Evolutionary conservation across 805 yeast genomes (phyloP).

Genomic region (Candida loeiensis): DNA sequence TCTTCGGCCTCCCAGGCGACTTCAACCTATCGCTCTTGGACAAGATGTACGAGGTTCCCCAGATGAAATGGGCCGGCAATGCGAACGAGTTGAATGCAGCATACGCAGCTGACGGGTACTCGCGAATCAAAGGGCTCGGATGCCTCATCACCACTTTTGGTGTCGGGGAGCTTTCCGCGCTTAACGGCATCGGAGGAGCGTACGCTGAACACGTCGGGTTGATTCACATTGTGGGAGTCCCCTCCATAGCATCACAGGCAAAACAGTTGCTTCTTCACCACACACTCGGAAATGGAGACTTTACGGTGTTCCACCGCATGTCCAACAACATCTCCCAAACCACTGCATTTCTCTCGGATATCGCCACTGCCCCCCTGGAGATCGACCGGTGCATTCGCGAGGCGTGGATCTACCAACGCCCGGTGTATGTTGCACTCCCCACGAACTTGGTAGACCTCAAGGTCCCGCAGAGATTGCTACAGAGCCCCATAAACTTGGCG

Average conservation of each 20-base stretch:
- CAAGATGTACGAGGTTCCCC: slow-evolving; percentile 69
- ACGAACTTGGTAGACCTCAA: slow-evolving; percentile 15
- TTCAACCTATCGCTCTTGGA: slow-evolving; percentile 71
- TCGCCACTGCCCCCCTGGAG: slow-evolving; percentile 11
- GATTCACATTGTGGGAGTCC: slow-evolving; percentile 16
- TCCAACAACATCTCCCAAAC: slow-evolving; percentile 12
- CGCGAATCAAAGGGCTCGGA: slow-evolving; percentile 54
- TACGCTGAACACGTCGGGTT: slow-evolving; percentile 18
- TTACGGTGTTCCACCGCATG: slow-evolving; percentile 14
- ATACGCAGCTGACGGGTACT: slow-evolving; percentile 85
- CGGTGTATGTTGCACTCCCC: slow-evolving; percentile 16
- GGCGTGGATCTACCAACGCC: slow-evolving; percentile 17
- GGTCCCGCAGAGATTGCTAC: slow-evolving; percentile 11
- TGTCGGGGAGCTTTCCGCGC: slow-evolving; percentile 16
- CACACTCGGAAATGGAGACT: slow-evolving; percentile 18
- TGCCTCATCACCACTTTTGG: slow-evolving; percentile 17
- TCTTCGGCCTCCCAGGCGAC: slow-evolving; percentile 82
- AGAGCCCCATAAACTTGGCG: slow-evolving; percentile 13
- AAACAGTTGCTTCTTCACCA: slow-evolving; percentile 17
- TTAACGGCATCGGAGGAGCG: slow-evolving; percentile 17
- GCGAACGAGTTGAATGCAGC: slow-evolving; percentile 89
- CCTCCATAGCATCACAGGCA: slow-evolving; percentile 13
- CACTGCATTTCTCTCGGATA: slow-evolving; percentile 12
- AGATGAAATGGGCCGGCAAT: slow-evolving; percentile 85
- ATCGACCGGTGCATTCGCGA: slow-evolving; percentile 16